Evolutionary conservation across 495 filamentous ascomycete species (phyloP).

Genomic region (Aspergillus sparsus): DNA sequence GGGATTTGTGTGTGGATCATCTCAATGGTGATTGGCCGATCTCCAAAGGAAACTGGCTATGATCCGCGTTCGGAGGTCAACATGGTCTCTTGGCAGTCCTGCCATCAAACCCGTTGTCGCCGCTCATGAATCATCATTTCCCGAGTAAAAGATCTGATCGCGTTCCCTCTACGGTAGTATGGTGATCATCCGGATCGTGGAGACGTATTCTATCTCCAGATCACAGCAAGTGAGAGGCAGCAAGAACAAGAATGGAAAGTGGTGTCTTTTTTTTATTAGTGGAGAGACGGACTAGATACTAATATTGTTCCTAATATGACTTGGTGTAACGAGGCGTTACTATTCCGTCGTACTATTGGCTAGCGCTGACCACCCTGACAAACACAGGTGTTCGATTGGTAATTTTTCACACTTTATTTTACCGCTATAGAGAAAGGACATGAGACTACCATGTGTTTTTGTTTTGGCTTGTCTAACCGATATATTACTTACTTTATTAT

Average conservation of each 20-base stretch:
- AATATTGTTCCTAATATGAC: background rate
- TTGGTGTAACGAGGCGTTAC: background rate
- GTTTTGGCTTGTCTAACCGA: too few relatives aligned
- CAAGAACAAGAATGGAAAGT: background rate
- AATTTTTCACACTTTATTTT: background rate
- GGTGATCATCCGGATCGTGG: background rate
- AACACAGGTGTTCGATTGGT: background rate
- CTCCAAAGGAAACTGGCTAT: conserved; percentile 11
- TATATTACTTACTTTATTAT: too few relatives aligned
- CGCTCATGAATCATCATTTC: background rate
- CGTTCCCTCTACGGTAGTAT: background rate
- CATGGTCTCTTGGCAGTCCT: conserved; percentile 25
- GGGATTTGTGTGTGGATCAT: conserved; percentile 20
- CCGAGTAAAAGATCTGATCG: background rate
- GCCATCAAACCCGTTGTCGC: conserved; percentile 7
- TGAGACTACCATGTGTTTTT: too few relatives aligned
- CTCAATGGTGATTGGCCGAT: conserved; percentile 23
- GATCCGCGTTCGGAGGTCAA: conserved; percentile 34
- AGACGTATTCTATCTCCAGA: too few relatives aligned
- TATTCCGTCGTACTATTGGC: background rate
- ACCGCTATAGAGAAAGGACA: background rate
- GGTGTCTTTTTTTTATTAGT: background rate
- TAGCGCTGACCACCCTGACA: background rate
- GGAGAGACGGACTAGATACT: background rate
- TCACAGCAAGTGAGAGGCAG: too few relatives aligned